These are phyloP conservation scores for Populus hybrid DNA, from an alignment of 441 rosid genomes.

Conservation along the genomic window DNA sequence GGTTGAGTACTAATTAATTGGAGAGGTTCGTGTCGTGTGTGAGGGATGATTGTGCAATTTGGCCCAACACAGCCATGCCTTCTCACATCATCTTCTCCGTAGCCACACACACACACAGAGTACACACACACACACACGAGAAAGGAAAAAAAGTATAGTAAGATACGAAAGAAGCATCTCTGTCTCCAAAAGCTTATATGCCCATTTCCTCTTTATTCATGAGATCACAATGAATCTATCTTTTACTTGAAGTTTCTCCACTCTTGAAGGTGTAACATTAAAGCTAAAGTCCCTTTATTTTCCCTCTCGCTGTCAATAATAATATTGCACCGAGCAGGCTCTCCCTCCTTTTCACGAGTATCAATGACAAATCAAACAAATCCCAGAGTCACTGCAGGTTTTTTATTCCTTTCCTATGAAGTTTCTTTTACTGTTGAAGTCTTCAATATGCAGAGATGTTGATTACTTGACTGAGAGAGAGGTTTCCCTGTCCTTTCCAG, in stretches of 20 bases:
- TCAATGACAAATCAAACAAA: neutral
- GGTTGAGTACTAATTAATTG: neutral
- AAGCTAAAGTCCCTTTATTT: slow-evolving; percentile 19
- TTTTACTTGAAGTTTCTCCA: slow-evolving; percentile 25
- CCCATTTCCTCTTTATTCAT: slow-evolving; percentile 26
- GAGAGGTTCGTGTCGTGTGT: neutral
- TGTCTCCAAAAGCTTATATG: slow-evolving; percentile 19
- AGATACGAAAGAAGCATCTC: slow-evolving; percentile 13
- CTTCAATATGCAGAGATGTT: neutral
- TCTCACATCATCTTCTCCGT: slow-evolving; percentile 17
- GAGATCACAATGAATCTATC: slow-evolving; percentile 18
- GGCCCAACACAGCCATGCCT: slow-evolving; percentile 27
- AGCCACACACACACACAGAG: neutral
- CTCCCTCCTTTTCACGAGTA: neutral
- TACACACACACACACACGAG: too few relatives aligned
- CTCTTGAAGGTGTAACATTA: neutral
- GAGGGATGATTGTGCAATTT: slow-evolving; percentile 22
- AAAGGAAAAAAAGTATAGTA: neutral
- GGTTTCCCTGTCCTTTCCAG: neutral
- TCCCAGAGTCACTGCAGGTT: neutral
- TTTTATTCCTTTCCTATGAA: neutral
- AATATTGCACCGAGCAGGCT: slow-evolving; percentile 1
- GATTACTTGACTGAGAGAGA: neutral
- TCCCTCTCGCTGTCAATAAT: slow-evolving; percentile 10
- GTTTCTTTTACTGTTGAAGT: neutral